These are phyloP conservation scores for Oenanthe javanica DNA, from an alignment of 140 eudicot genomes.

Conservation along the genomic window DNA sequence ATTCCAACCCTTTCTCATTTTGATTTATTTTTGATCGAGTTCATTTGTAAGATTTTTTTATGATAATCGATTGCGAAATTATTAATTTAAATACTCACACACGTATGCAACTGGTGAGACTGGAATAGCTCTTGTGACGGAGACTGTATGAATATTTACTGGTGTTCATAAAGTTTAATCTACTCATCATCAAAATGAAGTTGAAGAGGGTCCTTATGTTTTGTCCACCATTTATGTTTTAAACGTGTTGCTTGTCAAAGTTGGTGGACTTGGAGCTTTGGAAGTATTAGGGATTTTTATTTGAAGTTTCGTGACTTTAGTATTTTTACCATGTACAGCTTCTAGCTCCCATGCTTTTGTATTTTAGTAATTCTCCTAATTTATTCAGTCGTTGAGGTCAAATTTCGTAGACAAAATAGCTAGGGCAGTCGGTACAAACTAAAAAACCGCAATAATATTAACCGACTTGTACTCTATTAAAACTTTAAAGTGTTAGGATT, in stretches of 20 bases:
- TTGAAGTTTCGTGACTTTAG: background rate
- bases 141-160: background rate
- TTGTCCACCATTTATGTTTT: constrained; percentile 6
- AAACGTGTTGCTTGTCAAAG: constrained; percentile 9
- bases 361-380: background rate
- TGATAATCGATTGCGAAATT: background rate
- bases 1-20: background rate
- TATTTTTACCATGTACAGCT: background rate
- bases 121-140: background rate
- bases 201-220: constrained; percentile 10
- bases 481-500: too few relatives aligned
- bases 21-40: background rate
- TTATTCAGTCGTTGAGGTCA: constrained; percentile 7
- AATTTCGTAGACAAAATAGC: background rate
- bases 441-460: too few relatives aligned
- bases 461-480: too few relatives aligned
- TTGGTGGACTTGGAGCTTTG: constrained; percentile 8
- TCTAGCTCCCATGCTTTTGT: background rate
- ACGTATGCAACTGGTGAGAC: background rate
- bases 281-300: constrained; percentile 6
- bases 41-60: background rate
- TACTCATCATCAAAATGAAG: background rate
- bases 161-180: constrained; percentile 12
- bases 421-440: background rate
- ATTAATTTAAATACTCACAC: background rate